A percentile compares a stretch with the other conserved stretches of the same genome.
Evolutionary conservation across 441 rosid genomes (phyloP).

Genomic region (Gossypium gossypioides): DNA sequence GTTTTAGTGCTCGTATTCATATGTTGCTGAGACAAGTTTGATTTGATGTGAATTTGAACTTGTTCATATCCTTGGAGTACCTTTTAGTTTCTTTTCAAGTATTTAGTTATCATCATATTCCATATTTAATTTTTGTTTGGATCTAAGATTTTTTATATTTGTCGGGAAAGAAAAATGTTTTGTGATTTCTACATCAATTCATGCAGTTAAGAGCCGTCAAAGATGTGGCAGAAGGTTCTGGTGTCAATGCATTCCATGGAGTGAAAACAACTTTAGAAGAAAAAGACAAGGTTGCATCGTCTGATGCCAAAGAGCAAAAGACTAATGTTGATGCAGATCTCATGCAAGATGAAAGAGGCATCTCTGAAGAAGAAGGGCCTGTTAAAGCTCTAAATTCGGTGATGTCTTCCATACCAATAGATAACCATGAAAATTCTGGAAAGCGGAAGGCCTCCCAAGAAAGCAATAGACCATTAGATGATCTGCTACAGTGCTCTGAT

Average conservation of each 20-base stretch:
- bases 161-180: constrained; percentile 9
- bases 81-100: background rate
- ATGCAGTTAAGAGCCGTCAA: constrained; percentile 41
- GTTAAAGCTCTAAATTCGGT: constrained; percentile 22
- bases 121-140: constrained; percentile 5
- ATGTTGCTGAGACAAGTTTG: background rate
- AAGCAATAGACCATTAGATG: constrained; percentile 13
- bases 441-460: constrained; percentile 36
- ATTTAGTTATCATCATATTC: background rate
- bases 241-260: constrained; percentile 10
- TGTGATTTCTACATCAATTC: constrained; percentile 13
- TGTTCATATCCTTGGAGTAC: background rate
- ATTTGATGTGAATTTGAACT: background rate
- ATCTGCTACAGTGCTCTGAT: constrained; percentile 17
- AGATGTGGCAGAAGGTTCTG: constrained; percentile 30
- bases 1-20: background rate
- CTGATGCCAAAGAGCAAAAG: constrained; percentile 23
- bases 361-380: constrained; percentile 17
- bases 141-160: background rate
- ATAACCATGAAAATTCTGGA: constrained; percentile 25
- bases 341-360: constrained; percentile 17
- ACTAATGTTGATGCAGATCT: constrained; percentile 12
- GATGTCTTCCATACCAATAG: constrained; percentile 14
- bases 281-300: constrained; percentile 16
- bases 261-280: constrained; percentile 21